A percentile compares a stretch with the other conserved stretches of the same genome.
phyloP scores from a whole-genome alignment of 768 basidiomycete species.

The Collybiopsis luxurians region DNA sequence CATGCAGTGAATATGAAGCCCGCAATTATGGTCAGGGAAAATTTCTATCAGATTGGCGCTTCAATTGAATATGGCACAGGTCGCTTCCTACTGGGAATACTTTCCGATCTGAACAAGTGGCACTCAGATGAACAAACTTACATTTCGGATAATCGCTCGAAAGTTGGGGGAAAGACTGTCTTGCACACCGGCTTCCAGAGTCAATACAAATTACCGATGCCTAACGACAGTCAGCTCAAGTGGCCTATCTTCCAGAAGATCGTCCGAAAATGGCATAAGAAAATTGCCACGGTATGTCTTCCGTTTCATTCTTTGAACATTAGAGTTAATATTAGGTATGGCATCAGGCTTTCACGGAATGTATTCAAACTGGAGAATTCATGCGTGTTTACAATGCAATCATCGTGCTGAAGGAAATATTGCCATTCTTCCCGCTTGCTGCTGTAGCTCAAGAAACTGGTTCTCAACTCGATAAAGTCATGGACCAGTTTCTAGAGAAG shows the following conservation, averaged over 20 bases:
- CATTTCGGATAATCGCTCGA: constrained; percentile 66
- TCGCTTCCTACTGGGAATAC: constrained; percentile 79
- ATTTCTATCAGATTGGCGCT: background rate
- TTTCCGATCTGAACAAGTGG: constrained; percentile 81
- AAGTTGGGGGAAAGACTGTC: constrained; percentile 55
- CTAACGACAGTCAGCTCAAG: constrained; percentile 46
- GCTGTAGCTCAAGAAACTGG: constrained; percentile 54
- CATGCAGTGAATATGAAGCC: constrained; percentile 95
- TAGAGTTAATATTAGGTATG: no score
- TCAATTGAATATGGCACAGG: constrained; percentile 42
- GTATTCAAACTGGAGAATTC: constrained; percentile 85
- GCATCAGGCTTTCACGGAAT: constrained; percentile 69
- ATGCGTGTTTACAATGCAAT: constrained; percentile 99
- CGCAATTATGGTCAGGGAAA: constrained; percentile 75
- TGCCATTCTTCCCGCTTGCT: constrained; percentile 83
- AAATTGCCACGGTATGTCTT: constrained; percentile 58
- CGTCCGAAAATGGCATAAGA: constrained; percentile 82
- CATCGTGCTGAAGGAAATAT: constrained; percentile 86
- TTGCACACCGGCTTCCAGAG: constrained; percentile 71
- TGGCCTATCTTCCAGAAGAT: constrained; percentile 73
- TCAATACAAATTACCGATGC: constrained; percentile 39
- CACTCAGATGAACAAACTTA: constrained; percentile 71
- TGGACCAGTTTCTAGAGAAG: constrained; percentile 65
- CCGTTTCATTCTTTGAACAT: background rate
- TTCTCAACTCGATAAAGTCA: constrained; percentile 49